Conservation (phyloP, 1,284 basidiomycete genomes). For the Trametes polyzona region DNA sequence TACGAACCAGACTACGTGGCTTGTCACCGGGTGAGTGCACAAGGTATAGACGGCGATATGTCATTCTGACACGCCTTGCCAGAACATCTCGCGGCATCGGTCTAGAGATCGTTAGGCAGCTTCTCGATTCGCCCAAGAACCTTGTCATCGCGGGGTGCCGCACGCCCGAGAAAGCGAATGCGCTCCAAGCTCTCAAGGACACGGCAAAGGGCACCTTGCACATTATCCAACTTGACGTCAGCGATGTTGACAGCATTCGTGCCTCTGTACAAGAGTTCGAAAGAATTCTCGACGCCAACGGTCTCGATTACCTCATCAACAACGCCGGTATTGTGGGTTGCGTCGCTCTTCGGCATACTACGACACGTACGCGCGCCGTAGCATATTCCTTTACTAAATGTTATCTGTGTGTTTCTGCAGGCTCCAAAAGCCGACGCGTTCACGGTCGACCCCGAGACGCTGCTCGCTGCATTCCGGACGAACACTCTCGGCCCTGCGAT, state of each 20-base stretch:
- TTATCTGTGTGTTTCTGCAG: too few relatives aligned
- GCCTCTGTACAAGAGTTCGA: constrained; percentile 27
- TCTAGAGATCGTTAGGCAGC: constrained; percentile 41
- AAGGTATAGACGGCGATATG: too few relatives aligned
- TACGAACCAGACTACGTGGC: background rate
- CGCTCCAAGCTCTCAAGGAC: constrained; percentile 31
- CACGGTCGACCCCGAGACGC: constrained; percentile 23
- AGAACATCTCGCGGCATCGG: constrained; percentile 45
- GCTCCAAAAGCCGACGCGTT: constrained; percentile 29
- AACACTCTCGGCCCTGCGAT: constrained; percentile 40
- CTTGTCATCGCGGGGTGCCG: constrained; percentile 43
- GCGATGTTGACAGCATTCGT: constrained; percentile 33
- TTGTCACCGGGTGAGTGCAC: background rate
- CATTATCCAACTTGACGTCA: constrained; percentile 40
- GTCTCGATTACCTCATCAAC: constrained; percentile 45
- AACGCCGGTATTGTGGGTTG: constrained; percentile 41
- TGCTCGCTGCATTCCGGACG: constrained; percentile 28
- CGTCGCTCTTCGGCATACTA: too few relatives aligned
- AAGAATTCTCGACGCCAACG: constrained; percentile 33
- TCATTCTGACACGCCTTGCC: background rate
- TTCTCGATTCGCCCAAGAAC: constrained; percentile 37
- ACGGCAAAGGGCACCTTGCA: constrained; percentile 34
- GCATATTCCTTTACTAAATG: too few relatives aligned
- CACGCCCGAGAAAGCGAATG: constrained; percentile 35
- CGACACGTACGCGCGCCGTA: too few relatives aligned